Evolutionary conservation across 768 basidiomycete genomes (phyloP).

Genomic region (Steccherinum ochraceum): DNA sequence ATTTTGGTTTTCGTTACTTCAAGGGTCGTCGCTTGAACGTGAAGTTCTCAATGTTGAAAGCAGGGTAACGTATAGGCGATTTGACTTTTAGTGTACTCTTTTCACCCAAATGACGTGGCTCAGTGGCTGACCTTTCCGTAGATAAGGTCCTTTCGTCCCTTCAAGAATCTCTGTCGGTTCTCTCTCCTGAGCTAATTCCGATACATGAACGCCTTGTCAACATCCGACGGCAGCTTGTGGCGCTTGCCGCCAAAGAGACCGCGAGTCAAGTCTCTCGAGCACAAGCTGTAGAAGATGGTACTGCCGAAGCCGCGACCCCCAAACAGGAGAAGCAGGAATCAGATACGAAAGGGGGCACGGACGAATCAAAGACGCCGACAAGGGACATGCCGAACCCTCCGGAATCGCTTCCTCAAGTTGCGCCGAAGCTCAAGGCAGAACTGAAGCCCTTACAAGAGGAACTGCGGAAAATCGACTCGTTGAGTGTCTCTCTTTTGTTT

Average conservation of each 20-base stretch:
- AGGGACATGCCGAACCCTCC: conserved; percentile 20
- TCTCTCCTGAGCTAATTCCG: conserved; percentile 86
- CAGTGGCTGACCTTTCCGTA: conserved; percentile 24
- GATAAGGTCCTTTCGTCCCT: conserved; percentile 72
- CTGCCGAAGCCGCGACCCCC: not conserved
- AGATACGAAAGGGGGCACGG: conserved; percentile 3
- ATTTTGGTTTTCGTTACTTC: too few relatives aligned
- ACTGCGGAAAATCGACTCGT: conserved; percentile 92
- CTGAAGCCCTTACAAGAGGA: conserved; percentile 89
- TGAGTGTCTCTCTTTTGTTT: conserved; percentile 46
- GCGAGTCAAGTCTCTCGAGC: conserved; percentile 51
- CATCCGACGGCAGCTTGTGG: conserved; percentile 82
- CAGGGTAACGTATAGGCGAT: not conserved
- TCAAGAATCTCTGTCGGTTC: conserved; percentile 78
- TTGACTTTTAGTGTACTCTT: not conserved
- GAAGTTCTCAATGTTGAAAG: not conserved
- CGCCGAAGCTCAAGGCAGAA: conserved; percentile 36
- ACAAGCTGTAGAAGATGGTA: not conserved
- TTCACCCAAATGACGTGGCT: not conserved
- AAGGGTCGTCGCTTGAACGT: not conserved
- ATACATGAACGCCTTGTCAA: conserved; percentile 86
- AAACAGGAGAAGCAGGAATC: not conserved
- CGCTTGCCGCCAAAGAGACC: conserved; percentile 83
- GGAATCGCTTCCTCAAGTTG: conserved; percentile 5
- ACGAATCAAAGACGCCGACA: conserved; percentile 20